A percentile compares a stretch with the other conserved stretches of the same genome.
phyloP scores from a whole-genome alignment of 2,329 filamentous ascomycete species.

The Colletotrichum plurivorum region DNA sequence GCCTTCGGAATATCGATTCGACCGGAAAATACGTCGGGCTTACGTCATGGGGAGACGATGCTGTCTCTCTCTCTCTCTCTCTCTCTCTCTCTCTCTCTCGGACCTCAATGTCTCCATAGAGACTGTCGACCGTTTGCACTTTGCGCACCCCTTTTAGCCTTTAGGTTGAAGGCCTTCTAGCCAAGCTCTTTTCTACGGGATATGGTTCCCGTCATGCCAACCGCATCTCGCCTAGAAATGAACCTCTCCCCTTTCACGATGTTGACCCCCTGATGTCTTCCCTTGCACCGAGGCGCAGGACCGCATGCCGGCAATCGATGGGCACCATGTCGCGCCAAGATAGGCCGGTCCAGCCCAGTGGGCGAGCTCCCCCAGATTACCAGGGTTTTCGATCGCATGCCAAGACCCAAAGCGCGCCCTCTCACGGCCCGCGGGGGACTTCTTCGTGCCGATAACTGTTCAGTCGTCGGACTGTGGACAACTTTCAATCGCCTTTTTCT shows the following conservation, averaged over 20 bases:
- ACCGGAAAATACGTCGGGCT: not conserved
- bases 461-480: too few relatives aligned
- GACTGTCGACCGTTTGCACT: too few relatives aligned
- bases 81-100: not conserved
- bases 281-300: slow-evolving; percentile 2
- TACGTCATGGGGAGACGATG: not conserved
- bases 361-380: slow-evolving; percentile 26
- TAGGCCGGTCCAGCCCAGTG: slow-evolving; percentile 14
- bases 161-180: too few relatives aligned
- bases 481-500: too few relatives aligned
- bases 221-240: too few relatives aligned
- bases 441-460: too few relatives aligned
- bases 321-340: slow-evolving; percentile 16
- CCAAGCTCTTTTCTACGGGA: too few relatives aligned
- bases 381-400: slow-evolving; percentile 4
- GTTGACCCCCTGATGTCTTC: slow-evolving; percentile 14
- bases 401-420: not conserved
- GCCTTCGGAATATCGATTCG: too few relatives aligned
- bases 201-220: too few relatives aligned
- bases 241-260: not conserved
- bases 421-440: not conserved
- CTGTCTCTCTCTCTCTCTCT: not conserved
- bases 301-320: slow-evolving; percentile 6
- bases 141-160: too few relatives aligned
- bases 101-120: not conserved